phyloP scores from a whole-genome alignment of 2,329 filamentous ascomycete species.

The Penicillium paneum region DNA sequence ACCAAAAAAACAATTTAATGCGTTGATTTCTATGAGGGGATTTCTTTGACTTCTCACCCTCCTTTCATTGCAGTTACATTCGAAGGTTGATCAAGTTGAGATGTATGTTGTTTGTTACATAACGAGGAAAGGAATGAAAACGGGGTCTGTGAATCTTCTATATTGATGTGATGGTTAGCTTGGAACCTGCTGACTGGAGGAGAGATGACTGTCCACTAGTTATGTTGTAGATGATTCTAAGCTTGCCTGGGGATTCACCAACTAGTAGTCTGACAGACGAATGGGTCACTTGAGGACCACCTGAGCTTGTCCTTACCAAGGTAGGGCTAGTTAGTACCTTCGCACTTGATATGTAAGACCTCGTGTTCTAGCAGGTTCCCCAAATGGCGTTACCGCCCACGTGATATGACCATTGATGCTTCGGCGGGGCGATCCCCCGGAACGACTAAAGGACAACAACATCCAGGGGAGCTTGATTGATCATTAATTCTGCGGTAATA shows the following conservation, averaged over 20 bases:
- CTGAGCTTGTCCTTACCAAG: not conserved
- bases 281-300: not conserved
- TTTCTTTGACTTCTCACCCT: too few species aligned
- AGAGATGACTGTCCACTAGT: not conserved
- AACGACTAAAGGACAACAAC: slow-evolving; percentile 28
- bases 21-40: too few species aligned
- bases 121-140: too few species aligned
- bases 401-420: slow-evolving; percentile 27
- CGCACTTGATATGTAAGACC: not conserved
- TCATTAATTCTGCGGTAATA: slow-evolving; percentile 9
- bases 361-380: slow-evolving; percentile 27
- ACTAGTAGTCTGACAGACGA: not conserved
- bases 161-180: too few species aligned
- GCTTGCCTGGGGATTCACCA: not conserved
- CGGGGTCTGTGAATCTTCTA: too few species aligned
- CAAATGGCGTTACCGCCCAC: slow-evolving; percentile 29
- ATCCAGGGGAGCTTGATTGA: slow-evolving; percentile 12
- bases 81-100: too few species aligned
- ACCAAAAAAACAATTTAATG: too few species aligned
- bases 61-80: too few species aligned
- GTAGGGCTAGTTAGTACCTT: not conserved
- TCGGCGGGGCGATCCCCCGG: slow-evolving; percentile 23
- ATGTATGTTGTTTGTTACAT: too few species aligned
- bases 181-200: not conserved
- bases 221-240: not conserved